These are phyloP conservation scores for Iris pallida DNA, from an alignment of 116 monocot species.

Conservation along the genomic window DNA sequence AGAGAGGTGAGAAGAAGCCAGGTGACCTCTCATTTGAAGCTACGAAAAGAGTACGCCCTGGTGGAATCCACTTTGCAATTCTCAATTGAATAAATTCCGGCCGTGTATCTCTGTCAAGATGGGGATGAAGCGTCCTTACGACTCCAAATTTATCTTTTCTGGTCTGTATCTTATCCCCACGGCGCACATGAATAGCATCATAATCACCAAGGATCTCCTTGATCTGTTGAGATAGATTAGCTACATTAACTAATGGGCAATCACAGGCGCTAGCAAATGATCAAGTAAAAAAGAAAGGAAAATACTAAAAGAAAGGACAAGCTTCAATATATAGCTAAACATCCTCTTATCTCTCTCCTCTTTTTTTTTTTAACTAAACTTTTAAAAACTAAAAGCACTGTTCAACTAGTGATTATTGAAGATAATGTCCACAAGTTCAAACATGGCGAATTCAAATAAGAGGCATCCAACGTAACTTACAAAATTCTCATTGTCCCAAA, in stretches of 20 bases:
- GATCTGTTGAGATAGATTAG: constrained; percentile 41
- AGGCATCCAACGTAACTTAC: background rate
- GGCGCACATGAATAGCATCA: constrained; percentile 92
- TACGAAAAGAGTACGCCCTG: constrained; percentile 75
- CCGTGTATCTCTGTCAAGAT: constrained; percentile 86
- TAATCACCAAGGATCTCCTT: constrained; percentile 78
- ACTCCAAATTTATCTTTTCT: constrained; percentile 80
- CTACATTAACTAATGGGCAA: background rate
- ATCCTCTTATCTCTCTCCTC: too few species aligned
- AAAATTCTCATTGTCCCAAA: background rate
- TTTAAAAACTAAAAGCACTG: too few species aligned
- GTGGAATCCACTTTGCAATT: constrained; percentile 79
- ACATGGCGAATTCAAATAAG: background rate
- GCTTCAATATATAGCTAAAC: too few species aligned
- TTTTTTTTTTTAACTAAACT: too few species aligned
- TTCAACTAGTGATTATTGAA: too few species aligned
- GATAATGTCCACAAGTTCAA: too few species aligned
- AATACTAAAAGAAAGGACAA: background rate
- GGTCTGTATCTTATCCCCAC: constrained; percentile 81
- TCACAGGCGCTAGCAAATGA: background rate
- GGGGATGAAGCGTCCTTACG: constrained; percentile 60
- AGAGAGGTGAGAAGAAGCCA: constrained; percentile 74
- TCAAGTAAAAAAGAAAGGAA: background rate
- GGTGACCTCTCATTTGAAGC: constrained; percentile 87
- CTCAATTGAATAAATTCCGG: constrained; percentile 74